Evolutionary conservation across 371 early-diverging fungal species (phyloP).

Genomic region (Mortierella sp.): DNA sequence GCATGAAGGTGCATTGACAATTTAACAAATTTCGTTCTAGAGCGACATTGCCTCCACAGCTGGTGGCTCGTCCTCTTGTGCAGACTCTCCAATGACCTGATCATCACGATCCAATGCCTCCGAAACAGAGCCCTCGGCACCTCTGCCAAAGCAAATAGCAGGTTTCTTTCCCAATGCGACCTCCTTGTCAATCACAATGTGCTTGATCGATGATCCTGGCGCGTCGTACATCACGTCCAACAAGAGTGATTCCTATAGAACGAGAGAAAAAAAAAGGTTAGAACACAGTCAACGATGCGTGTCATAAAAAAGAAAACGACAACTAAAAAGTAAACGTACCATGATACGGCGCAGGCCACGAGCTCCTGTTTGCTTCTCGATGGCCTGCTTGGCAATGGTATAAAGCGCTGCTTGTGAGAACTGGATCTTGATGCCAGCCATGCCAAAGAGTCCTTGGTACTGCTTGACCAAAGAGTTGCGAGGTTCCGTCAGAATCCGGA

Average conservation of each 20-base stretch:
- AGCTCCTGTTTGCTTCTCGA: slow-evolving; percentile 90
- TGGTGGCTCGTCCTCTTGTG: slow-evolving; percentile 41
- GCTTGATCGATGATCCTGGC: slow-evolving; percentile 78
- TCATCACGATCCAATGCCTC: slow-evolving; percentile 44
- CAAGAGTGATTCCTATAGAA: slow-evolving; percentile 73
- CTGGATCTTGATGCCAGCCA: slow-evolving; percentile 77
- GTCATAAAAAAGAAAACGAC: not conserved
- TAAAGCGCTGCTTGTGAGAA: slow-evolving; percentile 81
- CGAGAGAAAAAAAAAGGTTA: not conserved
- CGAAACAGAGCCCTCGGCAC: slow-evolving; percentile 61
- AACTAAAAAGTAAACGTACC: slow-evolving; percentile 57
- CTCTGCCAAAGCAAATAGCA: slow-evolving; percentile 73
- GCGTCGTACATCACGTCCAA: slow-evolving; percentile 88
- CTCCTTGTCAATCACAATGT: slow-evolving; percentile 79
- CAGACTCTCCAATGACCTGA: slow-evolving; percentile 13
- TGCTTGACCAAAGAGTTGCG: slow-evolving; percentile 89
- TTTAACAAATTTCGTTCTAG: not conserved
- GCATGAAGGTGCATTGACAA: not conserved
- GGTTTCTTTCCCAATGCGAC: slow-evolving; percentile 71
- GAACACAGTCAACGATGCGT: too few relatives aligned
- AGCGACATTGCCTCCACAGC: slow-evolving; percentile 40
- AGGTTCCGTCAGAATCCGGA: slow-evolving; percentile 87
- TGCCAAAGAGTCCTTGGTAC: slow-evolving; percentile 81
- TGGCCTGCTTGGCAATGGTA: slow-evolving; percentile 80
- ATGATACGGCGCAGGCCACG: slow-evolving; percentile 90